Percentiles rank a stretch among this genome's conserved stretches.
Evolutionary conservation across 768 basidiomycete species (phyloP).

Genomic region (Boletellus emodensis): DNA sequence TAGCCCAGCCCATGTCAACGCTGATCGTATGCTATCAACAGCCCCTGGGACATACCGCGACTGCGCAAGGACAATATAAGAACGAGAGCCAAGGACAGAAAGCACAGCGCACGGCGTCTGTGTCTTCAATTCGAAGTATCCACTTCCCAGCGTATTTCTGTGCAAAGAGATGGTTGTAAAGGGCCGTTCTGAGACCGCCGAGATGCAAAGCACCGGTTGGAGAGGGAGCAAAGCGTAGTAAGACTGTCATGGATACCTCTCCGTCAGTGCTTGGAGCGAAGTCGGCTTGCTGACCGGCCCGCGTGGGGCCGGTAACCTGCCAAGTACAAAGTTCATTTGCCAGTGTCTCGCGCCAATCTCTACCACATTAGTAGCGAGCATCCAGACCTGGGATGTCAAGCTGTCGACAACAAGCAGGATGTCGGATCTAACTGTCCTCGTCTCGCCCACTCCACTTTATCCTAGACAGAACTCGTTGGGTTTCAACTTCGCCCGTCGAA

Average conservation of each 20-base stretch:
- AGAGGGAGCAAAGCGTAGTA: conserved; percentile 93
- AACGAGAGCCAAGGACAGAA: background rate
- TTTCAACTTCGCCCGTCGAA: conserved; percentile 32
- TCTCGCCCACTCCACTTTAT: conserved; percentile 29
- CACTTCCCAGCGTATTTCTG: conserved; percentile 80
- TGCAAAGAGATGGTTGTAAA: conserved; percentile 89
- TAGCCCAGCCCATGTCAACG: conserved; percentile 81
- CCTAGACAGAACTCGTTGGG: conserved; percentile 18
- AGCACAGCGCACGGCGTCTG: conserved; percentile 71
- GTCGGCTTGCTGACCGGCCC: too few relatives aligned
- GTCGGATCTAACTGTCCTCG: conserved; percentile 32
- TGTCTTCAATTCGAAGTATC: conserved; percentile 93
- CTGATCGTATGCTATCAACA: conserved; percentile 72
- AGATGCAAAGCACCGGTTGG: conserved; percentile 94
- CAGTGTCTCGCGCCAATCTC: too few relatives aligned
- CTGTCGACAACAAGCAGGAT: conserved; percentile 6
- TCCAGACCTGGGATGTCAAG: too few relatives aligned
- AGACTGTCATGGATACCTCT: conserved; percentile 38
- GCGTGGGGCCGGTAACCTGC: too few relatives aligned
- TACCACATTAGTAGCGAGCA: too few relatives aligned
- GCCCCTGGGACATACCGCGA: conserved; percentile 77
- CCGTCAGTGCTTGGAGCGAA: too few relatives aligned
- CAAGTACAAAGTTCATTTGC: too few relatives aligned
- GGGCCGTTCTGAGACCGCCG: conserved; percentile 89
- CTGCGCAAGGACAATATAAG: conserved; percentile 38